Evolutionary conservation across 371 early-diverging fungal species (phyloP).

Genomic region (Rhizopus delemar): DNA sequence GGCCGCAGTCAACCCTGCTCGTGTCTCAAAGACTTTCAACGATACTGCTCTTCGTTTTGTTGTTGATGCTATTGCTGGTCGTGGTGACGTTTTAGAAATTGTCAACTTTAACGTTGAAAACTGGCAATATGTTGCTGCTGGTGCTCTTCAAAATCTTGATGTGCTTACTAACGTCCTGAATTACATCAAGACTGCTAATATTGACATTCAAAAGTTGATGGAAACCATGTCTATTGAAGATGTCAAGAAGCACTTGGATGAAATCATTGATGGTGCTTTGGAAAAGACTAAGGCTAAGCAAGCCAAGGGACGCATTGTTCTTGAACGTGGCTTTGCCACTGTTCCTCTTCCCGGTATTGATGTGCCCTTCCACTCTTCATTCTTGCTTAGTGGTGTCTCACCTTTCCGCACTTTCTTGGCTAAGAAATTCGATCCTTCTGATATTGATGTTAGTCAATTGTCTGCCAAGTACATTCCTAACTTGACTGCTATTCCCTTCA

Average conservation of each 20-base stretch:
- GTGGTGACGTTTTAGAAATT: conserved; percentile 86
- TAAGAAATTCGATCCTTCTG: conserved; percentile 77
- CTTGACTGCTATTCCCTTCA: conserved; percentile 92
- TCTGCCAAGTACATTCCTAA: conserved; percentile 92
- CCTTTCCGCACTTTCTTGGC: conserved; percentile 90
- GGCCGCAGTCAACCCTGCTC: conserved; percentile 92
- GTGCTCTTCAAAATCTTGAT: conserved; percentile 81
- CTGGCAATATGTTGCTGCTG: conserved; percentile 95
- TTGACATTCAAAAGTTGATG: conserved; percentile 86
- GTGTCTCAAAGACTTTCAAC: conserved; percentile 85
- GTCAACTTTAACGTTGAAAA: conserved; percentile 97
- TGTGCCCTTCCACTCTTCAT: conserved; percentile 96
- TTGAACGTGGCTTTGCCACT: conserved; percentile 90
- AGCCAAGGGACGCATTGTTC: conserved; percentile 66
- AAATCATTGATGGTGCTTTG: conserved; percentile 78
- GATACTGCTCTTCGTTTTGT: conserved; percentile 82
- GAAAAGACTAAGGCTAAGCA: conserved; percentile 71
- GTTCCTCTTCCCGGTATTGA: conserved; percentile 93
- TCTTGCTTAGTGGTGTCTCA: conserved; percentile 86
- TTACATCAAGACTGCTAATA: conserved; percentile 72
- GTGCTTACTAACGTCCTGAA: conserved; percentile 82
- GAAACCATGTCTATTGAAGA: conserved; percentile 84
- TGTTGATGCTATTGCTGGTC: conserved; percentile 80
- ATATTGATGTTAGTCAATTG: conserved; percentile 78
- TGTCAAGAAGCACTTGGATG: conserved; percentile 79